Base-by-base conservation (phyloP, 306 rosid genomes). In the Inga leiocalycina region DNA sequence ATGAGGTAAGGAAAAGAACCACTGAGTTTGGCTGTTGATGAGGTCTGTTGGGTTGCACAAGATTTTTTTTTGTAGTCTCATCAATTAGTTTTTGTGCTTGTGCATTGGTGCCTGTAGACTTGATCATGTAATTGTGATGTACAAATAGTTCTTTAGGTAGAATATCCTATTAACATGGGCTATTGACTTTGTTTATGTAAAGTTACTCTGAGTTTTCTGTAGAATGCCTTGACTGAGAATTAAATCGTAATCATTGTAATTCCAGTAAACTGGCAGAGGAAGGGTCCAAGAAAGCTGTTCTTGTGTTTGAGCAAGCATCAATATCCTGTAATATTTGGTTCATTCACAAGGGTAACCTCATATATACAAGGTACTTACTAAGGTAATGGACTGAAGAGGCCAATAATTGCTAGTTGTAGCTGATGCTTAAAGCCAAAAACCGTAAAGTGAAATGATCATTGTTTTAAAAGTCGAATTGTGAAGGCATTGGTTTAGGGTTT, bases 281-380 rank as follows among this genome's bases (percentile, higher is more conserved):
- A 69, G 85, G 78, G 83, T 89, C 91, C 39, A 86, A 78, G 74
- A 90, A 92, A 85, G 92, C 93, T 76, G 61, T 83, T 81, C 82
- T 85, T 85, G 93, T 88, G 39, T 79, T 88, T 78, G 86, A 89
- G 59, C 85, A 86, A 56, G 91, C 93, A 66, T 91, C 88, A 3
- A 74, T 66, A 10, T 88, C 88, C 74, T 94, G 98, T 86, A 91
- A 88, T 79, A 85, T 91, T 72, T 92, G 95, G 94, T 89, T 92
- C 90, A 86, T 90, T 72, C 91, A 91, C 89, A 88, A 88, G 76
- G 97, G 94, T 37, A 86, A 51, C 68, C 90, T 92, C 82, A 84
- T 89, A 84, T 88, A 83, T 83, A 85, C 89, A 4, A 89, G 98
- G 98, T 94, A 83, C 43, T 45, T 73, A 7, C 51, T 71, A 45